phyloP scores from a whole-genome alignment of 352 stramenopile genomes.

The Pythium brassicae region DNA sequence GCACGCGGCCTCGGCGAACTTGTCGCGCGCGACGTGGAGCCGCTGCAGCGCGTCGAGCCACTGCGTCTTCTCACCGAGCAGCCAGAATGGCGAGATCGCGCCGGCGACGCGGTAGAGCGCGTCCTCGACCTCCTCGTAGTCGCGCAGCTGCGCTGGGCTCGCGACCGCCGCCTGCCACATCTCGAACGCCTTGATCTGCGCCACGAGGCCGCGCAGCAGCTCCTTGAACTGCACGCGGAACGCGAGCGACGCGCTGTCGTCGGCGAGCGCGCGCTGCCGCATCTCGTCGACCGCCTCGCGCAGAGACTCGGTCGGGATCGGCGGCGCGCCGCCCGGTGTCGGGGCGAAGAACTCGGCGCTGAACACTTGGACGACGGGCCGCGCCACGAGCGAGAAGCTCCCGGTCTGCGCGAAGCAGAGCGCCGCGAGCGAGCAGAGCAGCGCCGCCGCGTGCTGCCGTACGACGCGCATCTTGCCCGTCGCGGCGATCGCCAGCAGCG shows the following conservation, averaged over 20 bases:
- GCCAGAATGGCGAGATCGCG: constrained; percentile 51
- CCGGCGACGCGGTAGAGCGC: constrained; percentile 37
- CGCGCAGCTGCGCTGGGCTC: constrained; percentile 12
- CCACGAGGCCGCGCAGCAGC: constrained; percentile 41
- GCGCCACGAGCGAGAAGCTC: constrained; percentile 51
- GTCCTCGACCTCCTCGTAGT: constrained; percentile 71
- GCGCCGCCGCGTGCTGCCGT: constrained; percentile 25
- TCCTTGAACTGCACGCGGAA: constrained; percentile 50
- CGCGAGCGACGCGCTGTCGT: constrained; percentile 12
- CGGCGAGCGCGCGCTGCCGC: constrained; percentile 25
- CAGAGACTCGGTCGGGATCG: constrained; percentile 28
- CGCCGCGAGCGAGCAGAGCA: constrained; percentile 44
- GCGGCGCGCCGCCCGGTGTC: neutral
- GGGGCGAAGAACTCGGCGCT: constrained; percentile 46
- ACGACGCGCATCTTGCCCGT: constrained; percentile 26
- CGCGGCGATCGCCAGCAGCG: constrained; percentile 46
- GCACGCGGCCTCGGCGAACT: constrained; percentile 53
- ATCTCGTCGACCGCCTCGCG: constrained; percentile 54
- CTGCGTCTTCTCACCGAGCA: constrained; percentile 49
- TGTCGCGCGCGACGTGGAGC: constrained; percentile 35
- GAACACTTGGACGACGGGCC: constrained; percentile 41
- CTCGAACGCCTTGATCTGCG: constrained; percentile 56
- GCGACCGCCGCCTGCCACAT: constrained; percentile 40
- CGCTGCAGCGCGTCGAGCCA: constrained; percentile 59
- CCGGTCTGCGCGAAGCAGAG: constrained; percentile 63